These are phyloP conservation scores for Claviceps humidiphila DNA, from an alignment of 2,329 filamentous ascomycete genomes.

Conservation along the genomic window DNA sequence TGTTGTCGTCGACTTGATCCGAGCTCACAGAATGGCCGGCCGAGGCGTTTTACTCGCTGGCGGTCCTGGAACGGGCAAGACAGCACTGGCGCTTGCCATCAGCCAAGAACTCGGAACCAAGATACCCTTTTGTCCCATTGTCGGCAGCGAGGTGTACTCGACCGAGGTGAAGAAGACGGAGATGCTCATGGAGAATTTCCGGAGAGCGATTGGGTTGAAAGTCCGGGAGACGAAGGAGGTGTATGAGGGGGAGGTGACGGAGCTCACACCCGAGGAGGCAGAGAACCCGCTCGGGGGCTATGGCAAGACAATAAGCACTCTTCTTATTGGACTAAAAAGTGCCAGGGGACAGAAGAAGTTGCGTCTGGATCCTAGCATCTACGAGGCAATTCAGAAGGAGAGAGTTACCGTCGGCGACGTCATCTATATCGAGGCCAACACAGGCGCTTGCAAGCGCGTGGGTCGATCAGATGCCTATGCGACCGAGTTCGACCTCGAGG, in stretches of 20 bases:
- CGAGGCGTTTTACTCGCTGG: constrained; percentile 86
- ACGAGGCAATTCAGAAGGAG: constrained; percentile 98
- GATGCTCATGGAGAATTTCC: constrained; percentile 97
- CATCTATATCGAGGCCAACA: constrained; percentile 98
- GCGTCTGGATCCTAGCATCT: constrained; percentile 91
- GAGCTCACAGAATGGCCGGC: constrained; percentile 94
- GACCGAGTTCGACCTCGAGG: constrained; percentile 96
- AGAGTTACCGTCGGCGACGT: constrained; percentile 91
- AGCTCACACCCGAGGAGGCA: constrained; percentile 92
- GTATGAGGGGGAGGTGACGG: constrained; percentile 96
- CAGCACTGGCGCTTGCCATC: constrained; percentile 84
- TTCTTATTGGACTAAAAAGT: constrained; percentile 89
- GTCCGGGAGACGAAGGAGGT: constrained; percentile 98
- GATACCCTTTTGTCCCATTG: constrained; percentile 96
- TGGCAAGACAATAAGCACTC: constrained; percentile 91
- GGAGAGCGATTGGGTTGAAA: constrained; percentile 87
- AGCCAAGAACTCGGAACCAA: constrained; percentile 96
- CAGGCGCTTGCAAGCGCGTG: constrained; percentile 92
- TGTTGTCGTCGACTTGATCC: constrained; percentile 90
- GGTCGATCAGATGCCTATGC: constrained; percentile 93
- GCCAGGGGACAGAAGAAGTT: constrained; percentile 97
- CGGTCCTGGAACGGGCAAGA: constrained; percentile 94
- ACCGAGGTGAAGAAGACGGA: constrained; percentile 99
- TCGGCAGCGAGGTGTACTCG: constrained; percentile 95
- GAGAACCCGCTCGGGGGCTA: constrained; percentile 96